A percentile compares a stretch with the other conserved stretches of the same genome.
Conservation (phyloP, 495 filamentous ascomycete species). For the Pyrenula aspistea region DNA sequence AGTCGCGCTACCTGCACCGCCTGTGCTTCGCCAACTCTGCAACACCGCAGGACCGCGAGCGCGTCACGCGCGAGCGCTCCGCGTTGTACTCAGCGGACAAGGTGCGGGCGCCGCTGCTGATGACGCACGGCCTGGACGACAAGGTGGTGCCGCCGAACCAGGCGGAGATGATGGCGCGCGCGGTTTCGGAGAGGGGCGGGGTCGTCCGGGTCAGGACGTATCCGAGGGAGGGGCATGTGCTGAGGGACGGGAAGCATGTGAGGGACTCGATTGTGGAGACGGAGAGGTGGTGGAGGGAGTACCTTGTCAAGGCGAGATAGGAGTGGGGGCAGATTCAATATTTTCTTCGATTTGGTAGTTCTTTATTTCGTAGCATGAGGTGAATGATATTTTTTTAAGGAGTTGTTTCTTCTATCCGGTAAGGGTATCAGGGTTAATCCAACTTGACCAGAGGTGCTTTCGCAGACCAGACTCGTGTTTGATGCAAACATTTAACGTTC, state of each 20-base stretch:
- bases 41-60: constrained; percentile 21
- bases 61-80: constrained; percentile 24
- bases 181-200: constrained; percentile 21
- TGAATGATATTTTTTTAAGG: too few species aligned
- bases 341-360: too few species aligned
- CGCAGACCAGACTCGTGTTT: too few species aligned
- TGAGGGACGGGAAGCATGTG: background rate
- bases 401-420: too few species aligned
- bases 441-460: too few species aligned
- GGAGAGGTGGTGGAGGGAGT: constrained; percentile 1
- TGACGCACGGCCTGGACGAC: constrained; percentile 35
- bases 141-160: constrained; percentile 35
- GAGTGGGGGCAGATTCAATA: too few species aligned
- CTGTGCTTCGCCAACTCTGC: constrained; percentile 20
- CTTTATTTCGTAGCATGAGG: too few species aligned
- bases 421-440: too few species aligned
- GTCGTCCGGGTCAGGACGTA: constrained; percentile 31
- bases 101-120: constrained; percentile 31
- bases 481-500: too few species aligned
- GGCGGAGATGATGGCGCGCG: constrained; percentile 26
- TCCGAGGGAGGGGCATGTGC: constrained; percentile 35
- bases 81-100: constrained; percentile 28
- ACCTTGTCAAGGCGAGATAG: background rate
- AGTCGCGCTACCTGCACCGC: constrained; percentile 30
- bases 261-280: background rate